Base-by-base conservation (phyloP, 768 basidiomycete species). In the Rhizopogon rudus region DNA sequence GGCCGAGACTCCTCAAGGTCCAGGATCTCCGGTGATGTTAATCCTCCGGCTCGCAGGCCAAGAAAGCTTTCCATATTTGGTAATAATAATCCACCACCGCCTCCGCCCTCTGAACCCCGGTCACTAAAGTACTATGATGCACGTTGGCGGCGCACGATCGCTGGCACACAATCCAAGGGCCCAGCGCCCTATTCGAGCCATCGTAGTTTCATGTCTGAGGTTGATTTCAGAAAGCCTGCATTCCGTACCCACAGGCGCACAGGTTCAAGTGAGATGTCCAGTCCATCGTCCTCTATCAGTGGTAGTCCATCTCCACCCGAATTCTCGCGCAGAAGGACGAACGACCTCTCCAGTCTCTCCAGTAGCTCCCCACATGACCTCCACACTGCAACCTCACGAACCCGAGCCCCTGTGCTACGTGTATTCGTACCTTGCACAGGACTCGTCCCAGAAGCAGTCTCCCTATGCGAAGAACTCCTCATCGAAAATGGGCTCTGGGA, bases 371-470 rank as follows among this genome's bases (percentile, higher is more conserved):
- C 81, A 22, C 88, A 91, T 63, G 87, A 89, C 59, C 73, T 92
- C 40, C 68, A 64, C 44, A 67, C 78, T 44, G 87, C 87, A 12
- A 82, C 78, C 3, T 82, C 77, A 17, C 80, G 82, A 33, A 73
- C 71, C 4, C 86, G 87, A 12, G 89, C 89, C 4, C 90, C 90
- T 1, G 74, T 92, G 46, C 72, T 87, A 44, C 84, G 87, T 28
- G 81, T 88, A 46, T 93, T 87, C 59, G 82, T 88, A 25, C 90
- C 90, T 2, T 90, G 86, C 60, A 72, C 80, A 1, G 71, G 70
- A 3, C 74, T 88, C 41, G 75, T 80, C 40, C 57, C 61, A 0
- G 62, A 61, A 20, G 76, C 76, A 44, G 71, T 89, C 43, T 64
- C 75, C 9, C 72, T 73, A 10, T 91, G 88, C 65, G 85, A 89